Evolutionary conservation across 768 basidiomycete genomes (phyloP), one percentile per base, ranked within the genome.

Genomic region (Calocybe cyanea): DNA sequence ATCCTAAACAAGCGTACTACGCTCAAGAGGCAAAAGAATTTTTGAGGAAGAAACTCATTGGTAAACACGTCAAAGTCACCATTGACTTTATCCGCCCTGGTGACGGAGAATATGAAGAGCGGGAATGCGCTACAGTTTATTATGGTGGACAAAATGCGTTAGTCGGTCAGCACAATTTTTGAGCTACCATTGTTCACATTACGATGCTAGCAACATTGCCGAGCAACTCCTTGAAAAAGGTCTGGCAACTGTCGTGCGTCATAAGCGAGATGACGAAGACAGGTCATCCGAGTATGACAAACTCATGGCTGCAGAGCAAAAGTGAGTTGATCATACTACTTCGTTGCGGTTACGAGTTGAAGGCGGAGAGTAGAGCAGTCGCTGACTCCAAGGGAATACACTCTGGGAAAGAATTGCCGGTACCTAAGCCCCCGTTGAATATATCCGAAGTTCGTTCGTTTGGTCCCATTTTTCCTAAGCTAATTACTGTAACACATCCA

Each of bases 231-330:
- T 97, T 41, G 96, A 97, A 60, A 92, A 92, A 58, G 95, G 96
- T 38, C 69, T 95, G 23, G 91, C 92, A 3, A 87, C 82, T 45
- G 86, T 88, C 8, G 82, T 98, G 20, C 83, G 95, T 37, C 95
- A 99, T 66, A 87, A 84, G 59, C 82, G 91, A 17, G 94, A 95
- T 55, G 95, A 98, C 59, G 95, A 98, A 64, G 89, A 94, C 56
- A 80, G 94, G 38, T 94, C 94, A n/a, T 77, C 86, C 5, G 95
- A 97, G 60, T 92, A 92, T 53, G 96, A 99, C 69, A 93, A 92
- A 68, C 71, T 98, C 35, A 92, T 97, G 77, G 82, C 85, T 21
- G 96, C 93, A 7, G 95, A 99, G 63, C 92, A 94, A 69, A 69
- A 69, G 92, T 94, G 56, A 66, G 88, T 73, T 18, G 25, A 5